phyloP scores from a whole-genome alignment of 2,329 filamentous ascomycete genomes.

The Daldinia sp. region DNA sequence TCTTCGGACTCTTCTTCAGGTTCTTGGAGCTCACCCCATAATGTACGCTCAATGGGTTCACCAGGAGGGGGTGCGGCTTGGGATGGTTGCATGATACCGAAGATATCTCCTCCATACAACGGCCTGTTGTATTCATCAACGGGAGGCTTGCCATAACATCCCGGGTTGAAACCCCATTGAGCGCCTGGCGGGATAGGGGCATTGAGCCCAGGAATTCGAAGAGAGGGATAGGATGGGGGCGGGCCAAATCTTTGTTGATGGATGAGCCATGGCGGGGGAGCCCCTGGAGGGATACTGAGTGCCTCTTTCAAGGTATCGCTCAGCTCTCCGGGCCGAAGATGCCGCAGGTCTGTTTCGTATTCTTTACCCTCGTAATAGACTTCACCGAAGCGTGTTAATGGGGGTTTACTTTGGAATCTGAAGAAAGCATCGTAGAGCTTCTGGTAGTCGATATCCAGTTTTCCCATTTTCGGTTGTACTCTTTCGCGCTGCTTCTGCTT shows the following conservation, averaged over 20 bases:
- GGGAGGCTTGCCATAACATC: constrained; percentile 95
- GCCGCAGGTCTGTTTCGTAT: constrained; percentile 92
- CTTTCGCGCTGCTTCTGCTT: constrained; percentile 97
- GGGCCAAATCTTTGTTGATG: constrained; percentile 95
- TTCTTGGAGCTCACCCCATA: constrained; percentile 92
- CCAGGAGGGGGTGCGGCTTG: constrained; percentile 63
- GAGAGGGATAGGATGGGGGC: constrained; percentile 92
- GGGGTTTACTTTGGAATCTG: constrained; percentile 95
- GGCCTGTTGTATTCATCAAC: constrained; percentile 93
- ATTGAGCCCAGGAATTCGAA: constrained; percentile 94
- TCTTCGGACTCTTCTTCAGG: constrained; percentile 70
- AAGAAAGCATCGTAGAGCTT: constrained; percentile 99
- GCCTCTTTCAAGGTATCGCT: constrained; percentile 92
- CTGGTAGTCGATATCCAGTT: constrained; percentile 97
- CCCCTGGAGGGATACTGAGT: constrained; percentile 90
- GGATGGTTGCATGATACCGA: constrained; percentile 73
- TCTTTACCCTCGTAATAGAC: constrained; percentile 99
- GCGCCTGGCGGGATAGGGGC: constrained; percentile 90
- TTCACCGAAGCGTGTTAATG: constrained; percentile 93
- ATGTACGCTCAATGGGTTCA: constrained; percentile 84
- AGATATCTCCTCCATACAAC: constrained; percentile 93
- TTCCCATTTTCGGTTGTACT: constrained; percentile 95
- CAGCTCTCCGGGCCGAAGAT: constrained; percentile 89
- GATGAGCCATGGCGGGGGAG: constrained; percentile 96
- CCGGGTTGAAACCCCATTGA: constrained; percentile 94